Evolutionary conservation across 2,329 filamentous ascomycete genomes (phyloP).

Genomic region (Clarireedia homoeocarpa): DNA sequence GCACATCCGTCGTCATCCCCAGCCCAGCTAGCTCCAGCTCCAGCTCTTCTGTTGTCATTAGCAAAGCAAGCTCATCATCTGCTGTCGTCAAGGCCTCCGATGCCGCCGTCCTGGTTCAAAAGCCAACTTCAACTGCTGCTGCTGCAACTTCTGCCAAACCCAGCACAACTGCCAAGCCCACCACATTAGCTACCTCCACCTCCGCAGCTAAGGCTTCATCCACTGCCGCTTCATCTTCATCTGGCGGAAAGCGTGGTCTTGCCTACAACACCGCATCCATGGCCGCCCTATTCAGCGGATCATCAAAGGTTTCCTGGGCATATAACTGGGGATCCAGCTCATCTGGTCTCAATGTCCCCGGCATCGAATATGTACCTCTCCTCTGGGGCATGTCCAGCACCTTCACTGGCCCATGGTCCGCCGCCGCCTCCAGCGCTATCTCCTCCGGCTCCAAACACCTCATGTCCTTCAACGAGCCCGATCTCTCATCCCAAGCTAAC

Average conservation of each 20-base stretch:
- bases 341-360: constrained; percentile 33
- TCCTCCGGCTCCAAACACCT: constrained; percentile 46
- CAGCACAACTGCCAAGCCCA: background rate
- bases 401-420: constrained; percentile 41
- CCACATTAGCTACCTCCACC: constrained; percentile 1
- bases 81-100: background rate
- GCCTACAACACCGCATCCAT: constrained; percentile 56
- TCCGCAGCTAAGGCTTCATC: background rate
- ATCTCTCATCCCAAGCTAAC: constrained; percentile 52
- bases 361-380: constrained; percentile 57
- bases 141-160: constrained; percentile 1
- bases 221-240: background rate
- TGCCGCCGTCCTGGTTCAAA: background rate
- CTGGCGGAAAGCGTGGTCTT: constrained; percentile 49
- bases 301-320: constrained; percentile 45
- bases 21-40: background rate
- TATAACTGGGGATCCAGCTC: constrained; percentile 58
- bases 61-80: background rate
- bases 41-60: background rate
- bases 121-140: background rate
- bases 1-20: background rate
- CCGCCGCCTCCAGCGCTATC: constrained; percentile 44
- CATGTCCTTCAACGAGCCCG: constrained; percentile 67
- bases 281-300: constrained; percentile 40
- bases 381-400: constrained; percentile 47